Percentiles rank a stretch among this genome's conserved stretches.
These are phyloP conservation scores for Stachybotrys chartarum DNA, from an alignment of 2,329 filamentous ascomycete genomes.

Conservation along the genomic window DNA sequence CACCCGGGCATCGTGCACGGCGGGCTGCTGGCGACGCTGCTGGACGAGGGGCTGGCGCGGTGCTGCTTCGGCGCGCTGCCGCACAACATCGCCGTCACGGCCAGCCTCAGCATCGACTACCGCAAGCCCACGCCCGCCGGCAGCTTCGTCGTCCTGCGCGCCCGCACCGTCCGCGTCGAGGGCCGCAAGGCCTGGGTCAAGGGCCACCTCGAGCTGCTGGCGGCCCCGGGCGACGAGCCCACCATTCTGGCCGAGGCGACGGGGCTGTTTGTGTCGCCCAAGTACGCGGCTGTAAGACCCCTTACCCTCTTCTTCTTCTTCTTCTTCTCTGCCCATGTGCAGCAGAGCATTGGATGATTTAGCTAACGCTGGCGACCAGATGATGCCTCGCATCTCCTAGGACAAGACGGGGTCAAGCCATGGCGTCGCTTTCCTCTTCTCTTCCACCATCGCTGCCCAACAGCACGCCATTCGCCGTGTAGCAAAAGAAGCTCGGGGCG, in stretches of 20 bases:
- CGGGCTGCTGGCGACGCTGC: constrained; percentile 80
- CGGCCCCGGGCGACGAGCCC: constrained; percentile 51
- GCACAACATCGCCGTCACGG: constrained; percentile 79
- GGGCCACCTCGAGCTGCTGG: constrained; percentile 76
- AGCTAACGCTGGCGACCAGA: constrained; percentile 10
- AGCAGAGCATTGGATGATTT: background rate
- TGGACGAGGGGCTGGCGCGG: constrained; percentile 83
- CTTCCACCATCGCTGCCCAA: background rate
- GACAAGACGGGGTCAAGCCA: background rate
- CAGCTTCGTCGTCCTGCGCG: constrained; percentile 69
- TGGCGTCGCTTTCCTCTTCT: background rate
- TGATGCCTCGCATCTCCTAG: constrained; percentile 22
- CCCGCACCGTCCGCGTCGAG: constrained; percentile 76
- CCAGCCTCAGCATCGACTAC: constrained; percentile 78
- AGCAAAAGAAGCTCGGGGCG: background rate
- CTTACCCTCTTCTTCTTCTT: background rate
- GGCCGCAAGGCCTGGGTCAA: constrained; percentile 93
- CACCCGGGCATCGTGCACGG: constrained; percentile 90
- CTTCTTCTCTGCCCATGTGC: background rate
- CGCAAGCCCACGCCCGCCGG: constrained; percentile 70
- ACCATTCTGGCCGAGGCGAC: constrained; percentile 72
- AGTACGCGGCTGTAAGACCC: constrained; percentile 62
- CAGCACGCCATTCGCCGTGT: background rate
- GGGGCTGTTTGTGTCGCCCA: constrained; percentile 84
- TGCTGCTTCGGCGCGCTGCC: constrained; percentile 86